phyloP scores from a whole-genome alignment of 2,329 filamentous ascomycete species.

The Paramyrothecium sp. region DNA sequence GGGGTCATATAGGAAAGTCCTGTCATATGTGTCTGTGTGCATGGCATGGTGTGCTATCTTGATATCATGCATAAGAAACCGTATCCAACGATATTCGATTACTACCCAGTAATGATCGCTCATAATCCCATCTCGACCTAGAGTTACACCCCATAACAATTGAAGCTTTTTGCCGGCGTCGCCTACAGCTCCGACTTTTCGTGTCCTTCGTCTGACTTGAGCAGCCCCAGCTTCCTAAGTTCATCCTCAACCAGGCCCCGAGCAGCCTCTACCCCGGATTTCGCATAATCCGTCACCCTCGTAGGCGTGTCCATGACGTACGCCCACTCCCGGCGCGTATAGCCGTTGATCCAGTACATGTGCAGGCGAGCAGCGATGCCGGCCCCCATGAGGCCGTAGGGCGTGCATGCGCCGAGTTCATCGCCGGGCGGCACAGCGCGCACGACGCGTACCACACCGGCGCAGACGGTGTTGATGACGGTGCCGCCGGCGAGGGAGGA shows the following conservation, averaged over 20 bases:
- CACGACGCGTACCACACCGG: background rate
- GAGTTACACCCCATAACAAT: no score
- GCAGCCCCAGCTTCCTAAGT: background rate
- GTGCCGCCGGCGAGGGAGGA: constrained; percentile 1
- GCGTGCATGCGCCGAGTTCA: background rate
- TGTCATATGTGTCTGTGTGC: no score
- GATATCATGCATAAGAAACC: no score
- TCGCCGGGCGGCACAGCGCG: background rate
- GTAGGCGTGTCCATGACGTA: background rate
- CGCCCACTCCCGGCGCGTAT: background rate
- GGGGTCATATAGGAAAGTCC: no score
- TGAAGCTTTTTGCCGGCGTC: no score
- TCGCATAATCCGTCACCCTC: background rate
- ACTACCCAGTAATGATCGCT: no score
- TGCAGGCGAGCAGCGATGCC: constrained; percentile 1
- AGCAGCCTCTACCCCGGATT: background rate
- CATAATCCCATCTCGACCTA: no score
- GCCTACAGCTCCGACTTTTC: background rate
- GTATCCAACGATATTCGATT: no score
- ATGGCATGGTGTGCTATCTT: no score
- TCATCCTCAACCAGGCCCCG: background rate
- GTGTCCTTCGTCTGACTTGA: background rate
- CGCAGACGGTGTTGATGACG: constrained; percentile 1
- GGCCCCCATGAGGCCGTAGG: background rate
- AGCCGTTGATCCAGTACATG: constrained; percentile 3